Conservation (phyloP, 1,284 basidiomycete genomes). For the Sutorius eximius region DNA sequence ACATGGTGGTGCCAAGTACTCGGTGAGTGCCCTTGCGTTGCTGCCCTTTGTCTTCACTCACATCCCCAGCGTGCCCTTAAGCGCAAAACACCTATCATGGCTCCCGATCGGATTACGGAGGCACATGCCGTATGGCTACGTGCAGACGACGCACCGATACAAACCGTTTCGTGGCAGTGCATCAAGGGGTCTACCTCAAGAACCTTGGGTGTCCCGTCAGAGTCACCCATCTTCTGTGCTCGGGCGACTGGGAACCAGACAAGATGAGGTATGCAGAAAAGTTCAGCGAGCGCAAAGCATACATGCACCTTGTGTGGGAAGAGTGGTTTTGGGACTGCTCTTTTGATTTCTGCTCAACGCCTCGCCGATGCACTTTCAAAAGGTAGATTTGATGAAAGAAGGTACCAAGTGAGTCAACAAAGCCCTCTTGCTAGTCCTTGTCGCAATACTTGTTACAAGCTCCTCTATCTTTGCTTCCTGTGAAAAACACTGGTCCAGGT, state of each 20-base stretch:
- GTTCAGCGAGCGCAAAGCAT: conserved; percentile 61
- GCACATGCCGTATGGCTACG: conserved; percentile 70
- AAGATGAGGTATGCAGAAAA: conserved; percentile 72
- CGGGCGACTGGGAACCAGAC: conserved; percentile 47
- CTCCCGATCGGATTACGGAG: conserved; percentile 69
- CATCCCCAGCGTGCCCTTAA: conserved; percentile 65
- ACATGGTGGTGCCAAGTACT: conserved; percentile 78
- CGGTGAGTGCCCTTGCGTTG: conserved; percentile 39
- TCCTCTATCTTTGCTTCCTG: conserved; percentile 10
- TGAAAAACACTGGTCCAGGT: conserved; percentile 18
- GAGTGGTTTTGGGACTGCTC: conserved; percentile 86
- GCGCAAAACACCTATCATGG: conserved; percentile 71
- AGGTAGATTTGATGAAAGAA: conserved; percentile 52
- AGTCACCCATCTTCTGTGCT: conserved; percentile 69
- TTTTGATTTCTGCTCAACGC: not conserved
- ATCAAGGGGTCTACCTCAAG: conserved; percentile 61
- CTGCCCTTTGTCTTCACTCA: conserved; percentile 6
- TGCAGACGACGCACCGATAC: conserved; percentile 68
- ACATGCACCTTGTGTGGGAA: conserved; percentile 75
- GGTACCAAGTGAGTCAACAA: conserved; percentile 59
- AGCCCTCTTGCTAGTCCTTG: conserved; percentile 26
- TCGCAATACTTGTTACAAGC: conserved; percentile 17
- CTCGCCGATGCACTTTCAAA: not conserved
- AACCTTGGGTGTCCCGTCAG: conserved; percentile 64
- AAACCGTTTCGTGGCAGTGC: conserved; percentile 48